Percentiles rank a stretch among this genome's conserved stretches.
Conservation (phyloP, 345 rosid genomes). For the Erodium maritimum region DNA sequence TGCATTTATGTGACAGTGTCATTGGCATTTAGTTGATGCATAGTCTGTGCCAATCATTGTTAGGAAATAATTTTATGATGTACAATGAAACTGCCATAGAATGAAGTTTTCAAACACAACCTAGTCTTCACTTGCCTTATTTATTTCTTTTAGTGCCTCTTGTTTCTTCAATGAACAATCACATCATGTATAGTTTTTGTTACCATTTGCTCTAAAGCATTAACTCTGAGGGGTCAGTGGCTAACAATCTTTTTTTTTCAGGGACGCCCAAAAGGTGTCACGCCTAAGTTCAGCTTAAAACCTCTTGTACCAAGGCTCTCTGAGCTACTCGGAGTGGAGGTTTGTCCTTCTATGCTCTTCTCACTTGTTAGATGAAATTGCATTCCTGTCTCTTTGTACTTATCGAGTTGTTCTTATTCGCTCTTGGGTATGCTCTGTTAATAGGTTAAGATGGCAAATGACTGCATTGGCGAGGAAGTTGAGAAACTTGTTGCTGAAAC, state of each 20-base stretch:
- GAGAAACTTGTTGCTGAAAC: conserved; percentile 68
- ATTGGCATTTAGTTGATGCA: background rate
- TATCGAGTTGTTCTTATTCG: background rate
- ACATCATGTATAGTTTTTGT: background rate
- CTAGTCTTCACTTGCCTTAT: background rate
- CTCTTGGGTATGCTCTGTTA: background rate
- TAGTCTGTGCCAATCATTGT: background rate
- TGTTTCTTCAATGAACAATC: background rate
- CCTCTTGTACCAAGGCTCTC: conserved; percentile 83
- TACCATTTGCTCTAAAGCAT: background rate
- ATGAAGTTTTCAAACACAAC: background rate
- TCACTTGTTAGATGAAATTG: background rate
- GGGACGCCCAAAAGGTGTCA: conserved; percentile 93
- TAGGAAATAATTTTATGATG: background rate
- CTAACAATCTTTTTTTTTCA: conserved; percentile 15
- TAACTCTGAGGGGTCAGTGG: background rate
- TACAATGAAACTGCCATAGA: background rate
- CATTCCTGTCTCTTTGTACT: background rate
- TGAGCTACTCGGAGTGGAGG: conserved; percentile 82
- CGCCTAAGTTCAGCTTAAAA: conserved; percentile 83
- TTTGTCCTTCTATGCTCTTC: conserved; percentile 6
- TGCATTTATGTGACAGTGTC: background rate
- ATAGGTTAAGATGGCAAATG: conserved; percentile 57
- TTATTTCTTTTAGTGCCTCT: background rate
- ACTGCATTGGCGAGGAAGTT: conserved; percentile 86